phyloP scores from a whole-genome alignment of 2,329 filamentous ascomycete genomes.

The Hypoxylon sp. region DNA sequence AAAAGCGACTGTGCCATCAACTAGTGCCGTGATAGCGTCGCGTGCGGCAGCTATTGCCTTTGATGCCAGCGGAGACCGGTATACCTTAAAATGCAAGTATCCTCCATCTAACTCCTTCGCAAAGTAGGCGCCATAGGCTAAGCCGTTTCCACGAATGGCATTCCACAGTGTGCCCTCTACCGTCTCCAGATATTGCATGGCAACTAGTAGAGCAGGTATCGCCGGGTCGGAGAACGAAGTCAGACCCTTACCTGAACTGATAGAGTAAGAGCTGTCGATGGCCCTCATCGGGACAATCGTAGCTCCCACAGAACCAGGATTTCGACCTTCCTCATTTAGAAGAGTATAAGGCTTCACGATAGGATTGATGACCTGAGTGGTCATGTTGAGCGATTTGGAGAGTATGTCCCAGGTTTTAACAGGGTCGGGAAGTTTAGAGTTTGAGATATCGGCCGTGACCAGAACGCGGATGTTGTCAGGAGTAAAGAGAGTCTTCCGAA shows the following conservation, averaged over 20 bases:
- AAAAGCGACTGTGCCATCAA: constrained; percentile 78
- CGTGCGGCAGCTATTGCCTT: constrained; percentile 87
- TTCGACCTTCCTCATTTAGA: constrained; percentile 81
- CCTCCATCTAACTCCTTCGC: constrained; percentile 83
- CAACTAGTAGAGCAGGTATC: constrained; percentile 88
- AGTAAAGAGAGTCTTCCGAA: constrained; percentile 82
- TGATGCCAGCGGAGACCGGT: constrained; percentile 89
- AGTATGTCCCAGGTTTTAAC: constrained; percentile 84
- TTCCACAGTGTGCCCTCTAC: constrained; percentile 96
- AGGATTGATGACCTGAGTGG: constrained; percentile 71
- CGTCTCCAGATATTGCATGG: constrained; percentile 90
- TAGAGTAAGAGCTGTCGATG: constrained; percentile 91
- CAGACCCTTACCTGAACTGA: constrained; percentile 81
- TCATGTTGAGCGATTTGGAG: constrained; percentile 65
- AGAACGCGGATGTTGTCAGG: constrained; percentile 89
- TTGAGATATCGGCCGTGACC: constrained; percentile 82
- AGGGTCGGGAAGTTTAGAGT: constrained; percentile 76
- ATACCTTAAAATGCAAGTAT: constrained; percentile 86
- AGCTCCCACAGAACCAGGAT: constrained; percentile 79
- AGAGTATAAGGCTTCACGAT: constrained; percentile 78
- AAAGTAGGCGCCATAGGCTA: constrained; percentile 91
- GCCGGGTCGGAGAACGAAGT: constrained; percentile 81
- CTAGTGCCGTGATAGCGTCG: constrained; percentile 80
- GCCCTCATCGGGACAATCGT: constrained; percentile 92
- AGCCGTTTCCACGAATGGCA: constrained; percentile 90